Evolutionary conservation across 768 basidiomycete species (phyloP).

Genomic region (Amanita pallidorosea): DNA sequence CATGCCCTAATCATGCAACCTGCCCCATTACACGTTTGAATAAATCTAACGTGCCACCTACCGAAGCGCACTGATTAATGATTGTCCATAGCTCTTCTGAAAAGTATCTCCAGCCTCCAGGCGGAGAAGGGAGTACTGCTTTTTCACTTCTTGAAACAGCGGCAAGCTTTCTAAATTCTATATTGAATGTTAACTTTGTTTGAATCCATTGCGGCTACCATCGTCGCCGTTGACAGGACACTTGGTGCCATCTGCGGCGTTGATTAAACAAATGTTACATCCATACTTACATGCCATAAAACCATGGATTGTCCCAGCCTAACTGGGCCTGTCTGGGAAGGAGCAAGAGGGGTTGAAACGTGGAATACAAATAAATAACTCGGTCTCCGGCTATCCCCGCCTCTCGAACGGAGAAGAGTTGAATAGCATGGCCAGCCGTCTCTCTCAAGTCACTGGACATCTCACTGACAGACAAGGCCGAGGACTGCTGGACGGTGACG

Average conservation of each 20-base stretch:
- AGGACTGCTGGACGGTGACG: constrained; percentile 65
- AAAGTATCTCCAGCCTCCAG: not conserved
- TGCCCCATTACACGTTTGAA: no score
- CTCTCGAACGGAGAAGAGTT: no score
- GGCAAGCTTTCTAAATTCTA: not conserved
- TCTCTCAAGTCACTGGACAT: constrained; percentile 64
- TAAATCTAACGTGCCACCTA: no score
- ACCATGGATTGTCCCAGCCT: not conserved
- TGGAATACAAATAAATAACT: not conserved
- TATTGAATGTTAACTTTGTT: not conserved
- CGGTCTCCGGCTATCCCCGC: not conserved
- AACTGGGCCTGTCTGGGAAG: no score
- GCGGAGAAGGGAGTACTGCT: not conserved
- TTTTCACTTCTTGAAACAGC: not conserved
- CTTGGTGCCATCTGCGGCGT: not conserved
- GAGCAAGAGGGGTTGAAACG: no score
- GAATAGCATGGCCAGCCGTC: constrained; percentile 38
- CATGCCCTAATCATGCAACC: no score
- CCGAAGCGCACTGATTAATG: no score
- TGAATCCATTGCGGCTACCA: not conserved
- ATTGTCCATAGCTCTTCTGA: no score
- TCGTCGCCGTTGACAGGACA: not conserved
- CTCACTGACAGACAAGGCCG: constrained; percentile 40
- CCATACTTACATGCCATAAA: not conserved
- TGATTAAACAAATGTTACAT: not conserved